Conservation (phyloP, 2,329 filamentous ascomycete species). For the Xylariales sp. region DNA sequence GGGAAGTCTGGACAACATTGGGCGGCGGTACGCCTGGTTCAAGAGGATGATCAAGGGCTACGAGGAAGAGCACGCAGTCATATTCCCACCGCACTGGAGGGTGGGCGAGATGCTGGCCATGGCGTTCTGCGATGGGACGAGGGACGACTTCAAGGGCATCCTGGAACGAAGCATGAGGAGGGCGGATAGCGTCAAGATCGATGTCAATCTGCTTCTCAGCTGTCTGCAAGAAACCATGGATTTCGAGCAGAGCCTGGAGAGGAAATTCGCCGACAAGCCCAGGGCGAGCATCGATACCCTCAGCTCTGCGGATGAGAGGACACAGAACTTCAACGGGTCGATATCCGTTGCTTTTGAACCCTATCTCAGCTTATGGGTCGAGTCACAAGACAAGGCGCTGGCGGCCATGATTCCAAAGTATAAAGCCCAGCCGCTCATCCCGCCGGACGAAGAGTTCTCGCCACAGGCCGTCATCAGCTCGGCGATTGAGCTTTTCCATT, state of each 20-base stretch:
- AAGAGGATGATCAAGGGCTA: slow-evolving; percentile 92
- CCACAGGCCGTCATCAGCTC: slow-evolving; percentile 85
- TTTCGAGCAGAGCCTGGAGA: slow-evolving; percentile 89
- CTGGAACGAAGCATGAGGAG: slow-evolving; percentile 81
- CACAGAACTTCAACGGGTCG: slow-evolving; percentile 76
- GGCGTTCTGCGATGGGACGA: slow-evolving; percentile 89
- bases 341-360: slow-evolving; percentile 97
- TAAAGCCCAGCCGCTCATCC: slow-evolving; percentile 72
- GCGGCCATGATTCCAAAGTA: slow-evolving; percentile 83
- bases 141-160: slow-evolving; percentile 93
- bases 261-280: slow-evolving; percentile 68
- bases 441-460: slow-evolving; percentile 87
- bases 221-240: slow-evolving; percentile 94
- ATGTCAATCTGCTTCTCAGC: slow-evolving; percentile 82
- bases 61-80: slow-evolving; percentile 82
- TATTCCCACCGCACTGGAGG: slow-evolving; percentile 85
- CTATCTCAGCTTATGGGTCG: slow-evolving; percentile 94
- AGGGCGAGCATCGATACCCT: slow-evolving; percentile 87
- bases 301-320: slow-evolving; percentile 69
- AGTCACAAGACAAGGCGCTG: slow-evolving; percentile 88
- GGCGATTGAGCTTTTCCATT: slow-evolving; percentile 94
- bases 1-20: slow-evolving; percentile 93
- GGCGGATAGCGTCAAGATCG: slow-evolving; percentile 70
- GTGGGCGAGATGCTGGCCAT: slow-evolving; percentile 87
- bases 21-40: slow-evolving; percentile 92